These are phyloP conservation scores for Edaphochlamys debaryana DNA, from an alignment of 139 green algal genomes.

Conservation along the genomic window DNA sequence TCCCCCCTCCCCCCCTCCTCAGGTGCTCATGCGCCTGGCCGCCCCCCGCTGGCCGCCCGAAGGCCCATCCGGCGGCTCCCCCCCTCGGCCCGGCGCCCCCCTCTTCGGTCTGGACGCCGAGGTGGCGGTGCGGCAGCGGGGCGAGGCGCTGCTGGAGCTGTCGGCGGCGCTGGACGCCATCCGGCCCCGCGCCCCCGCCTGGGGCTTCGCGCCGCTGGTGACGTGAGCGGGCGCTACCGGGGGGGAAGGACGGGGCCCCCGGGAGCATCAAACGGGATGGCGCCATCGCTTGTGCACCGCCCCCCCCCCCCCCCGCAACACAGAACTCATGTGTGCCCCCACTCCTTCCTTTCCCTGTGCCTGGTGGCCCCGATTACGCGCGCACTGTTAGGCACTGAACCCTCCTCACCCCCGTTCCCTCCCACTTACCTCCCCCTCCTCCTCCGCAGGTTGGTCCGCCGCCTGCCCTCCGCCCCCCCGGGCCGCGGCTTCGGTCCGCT, in stretches of 20 bases:
- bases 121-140: not conserved
- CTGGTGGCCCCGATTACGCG: too few species aligned
- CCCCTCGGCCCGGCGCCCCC: not conserved
- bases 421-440: too few species aligned
- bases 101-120: not conserved
- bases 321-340: too few species aligned
- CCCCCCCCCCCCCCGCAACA: too few species aligned
- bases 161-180: constrained; percentile 25
- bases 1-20: not conserved
- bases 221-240: not conserved
- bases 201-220: constrained; percentile 18
- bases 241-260: not conserved
- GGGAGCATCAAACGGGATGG: too few species aligned
- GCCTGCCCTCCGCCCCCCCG: not conserved
- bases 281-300: too few species aligned
- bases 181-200: constrained; percentile 23
- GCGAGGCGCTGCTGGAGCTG: constrained; percentile 32
- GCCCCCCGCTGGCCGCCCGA: constrained; percentile 8
- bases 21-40: constrained; percentile 26
- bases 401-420: not conserved
- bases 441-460: not conserved
- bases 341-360: too few species aligned
- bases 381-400: too few species aligned
- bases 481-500: constrained; percentile 19
- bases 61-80: too few species aligned